Base-by-base conservation (phyloP, 2,329 filamentous ascomycete genomes). In the Sphaerulina vaccinii region DNA sequence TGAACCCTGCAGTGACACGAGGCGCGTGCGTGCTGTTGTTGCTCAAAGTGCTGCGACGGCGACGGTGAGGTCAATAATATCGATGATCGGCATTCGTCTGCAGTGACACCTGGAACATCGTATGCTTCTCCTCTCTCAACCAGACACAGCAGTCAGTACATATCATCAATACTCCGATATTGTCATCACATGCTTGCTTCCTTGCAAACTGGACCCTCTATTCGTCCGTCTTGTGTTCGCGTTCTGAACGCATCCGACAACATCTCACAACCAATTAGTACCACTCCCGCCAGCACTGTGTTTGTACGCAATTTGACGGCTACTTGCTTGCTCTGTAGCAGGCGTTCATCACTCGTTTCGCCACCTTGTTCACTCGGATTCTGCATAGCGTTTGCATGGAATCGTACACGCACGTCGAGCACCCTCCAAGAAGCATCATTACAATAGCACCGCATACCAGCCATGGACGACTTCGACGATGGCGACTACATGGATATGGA, bases 401-500 rank as follows among this genome's bases (percentile, higher is more conserved):
- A 22, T 3, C 18, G 18, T 13, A 39, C 7, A 8, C n/a, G 15
- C 15, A 18, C 2, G 32, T 21, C 44, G 38, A 10, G 19, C 19
- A 19, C 35, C 33, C 18, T 22, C 22, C 33, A 15, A 16, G 13
- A 24, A 21, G 18, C 44, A 22, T 23, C 36, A 18, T 24, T 29
- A 16, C 21, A 9, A 35, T 32, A n/a, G n/a, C 27, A 6, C 11
- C 27, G n/a, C n/a, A 32, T 47, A 22, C 33, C 21, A 42, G 56
- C 15, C 48, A 65, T 67, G 62, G 62, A 67, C 54, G 65, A 66
- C 38, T 64, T 59, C 49, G 62, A 66, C 55, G 74, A 72, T 56
- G 63, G 59, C 33, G 69, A 70, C 55, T 67, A 68, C 50, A 66
- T 68, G 44, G 71, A 70, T 35, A 59, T 58, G 49, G 74, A 75